These are phyloP conservation scores for Leccinum longicurvipes DNA, from an alignment of 768 basidiomycete species.

Conservation along the genomic window DNA sequence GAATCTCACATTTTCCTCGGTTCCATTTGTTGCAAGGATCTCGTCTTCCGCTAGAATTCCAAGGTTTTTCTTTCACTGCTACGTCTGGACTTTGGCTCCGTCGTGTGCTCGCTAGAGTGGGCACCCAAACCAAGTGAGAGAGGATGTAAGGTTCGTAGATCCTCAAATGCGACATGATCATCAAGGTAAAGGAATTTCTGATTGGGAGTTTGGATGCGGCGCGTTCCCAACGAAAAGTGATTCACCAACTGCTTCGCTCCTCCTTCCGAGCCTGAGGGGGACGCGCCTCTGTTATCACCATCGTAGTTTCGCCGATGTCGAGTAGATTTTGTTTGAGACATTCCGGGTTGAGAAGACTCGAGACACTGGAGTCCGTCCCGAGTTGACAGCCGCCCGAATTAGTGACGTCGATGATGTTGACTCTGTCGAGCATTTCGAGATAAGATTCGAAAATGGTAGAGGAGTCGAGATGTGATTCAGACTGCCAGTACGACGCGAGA, in stretches of 20 bases:
- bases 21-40: background rate
- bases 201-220: constrained; percentile 23
- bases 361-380: background rate
- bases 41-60: background rate
- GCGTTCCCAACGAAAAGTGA: background rate
- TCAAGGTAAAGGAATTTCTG: constrained; percentile 31
- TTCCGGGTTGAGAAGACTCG: background rate
- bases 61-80: background rate
- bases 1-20: background rate
- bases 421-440: background rate
- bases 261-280: too few relatives aligned
- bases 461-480: too few relatives aligned
- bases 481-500: fast-evolving
- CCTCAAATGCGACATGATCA: background rate
- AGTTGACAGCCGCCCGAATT: background rate
- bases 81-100: background rate
- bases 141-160: background rate
- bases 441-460: too few relatives aligned
- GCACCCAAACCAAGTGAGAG: background rate
- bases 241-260: background rate
- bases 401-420: background rate
- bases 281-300: too few relatives aligned
- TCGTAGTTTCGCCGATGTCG: too few relatives aligned
- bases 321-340: background rate
- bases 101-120: background rate